Conservation (phyloP, 1,284 basidiomycete genomes). For the Phylloporus sp. region DNA sequence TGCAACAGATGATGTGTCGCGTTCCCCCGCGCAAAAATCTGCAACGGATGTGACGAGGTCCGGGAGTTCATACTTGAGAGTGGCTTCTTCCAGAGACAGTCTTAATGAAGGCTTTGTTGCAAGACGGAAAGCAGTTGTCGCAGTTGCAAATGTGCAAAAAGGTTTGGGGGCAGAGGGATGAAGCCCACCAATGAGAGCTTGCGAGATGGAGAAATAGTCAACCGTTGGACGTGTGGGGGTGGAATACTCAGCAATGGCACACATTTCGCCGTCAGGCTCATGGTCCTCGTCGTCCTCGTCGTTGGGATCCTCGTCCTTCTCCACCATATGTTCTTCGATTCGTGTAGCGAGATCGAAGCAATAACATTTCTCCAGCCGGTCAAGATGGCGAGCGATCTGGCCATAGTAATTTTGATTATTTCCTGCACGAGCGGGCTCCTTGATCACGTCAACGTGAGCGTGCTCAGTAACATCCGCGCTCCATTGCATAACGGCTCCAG, state of each 20-base stretch:
- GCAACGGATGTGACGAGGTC: not conserved
- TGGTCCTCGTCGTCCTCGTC: not conserved
- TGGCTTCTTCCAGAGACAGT: not conserved
- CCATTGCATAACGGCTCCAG: slow-evolving; percentile 6
- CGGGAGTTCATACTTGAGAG: not conserved
- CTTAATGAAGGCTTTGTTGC: not conserved
- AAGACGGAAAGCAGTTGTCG: not conserved
- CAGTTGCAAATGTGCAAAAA: not conserved
- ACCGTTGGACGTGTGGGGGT: not conserved
- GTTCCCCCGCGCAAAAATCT: not conserved
- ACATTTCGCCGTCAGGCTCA: not conserved
- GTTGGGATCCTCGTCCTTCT: not conserved
- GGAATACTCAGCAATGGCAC: not conserved
- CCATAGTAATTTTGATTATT: slow-evolving; percentile 9
- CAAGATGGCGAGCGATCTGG: not conserved
- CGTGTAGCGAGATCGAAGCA: not conserved
- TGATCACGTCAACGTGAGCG: slow-evolving; percentile 5
- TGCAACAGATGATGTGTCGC: too few species aligned
- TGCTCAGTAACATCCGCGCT: slow-evolving; percentile 6
- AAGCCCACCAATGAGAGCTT: not conserved
- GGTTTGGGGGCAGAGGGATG: not conserved
- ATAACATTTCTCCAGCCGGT: not conserved
- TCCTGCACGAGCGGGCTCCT: not conserved
- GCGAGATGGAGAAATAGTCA: not conserved
- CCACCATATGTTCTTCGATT: not conserved